Conservation (phyloP, 192 early-diverging fungal species). For the Umbelopsis sp. region DNA sequence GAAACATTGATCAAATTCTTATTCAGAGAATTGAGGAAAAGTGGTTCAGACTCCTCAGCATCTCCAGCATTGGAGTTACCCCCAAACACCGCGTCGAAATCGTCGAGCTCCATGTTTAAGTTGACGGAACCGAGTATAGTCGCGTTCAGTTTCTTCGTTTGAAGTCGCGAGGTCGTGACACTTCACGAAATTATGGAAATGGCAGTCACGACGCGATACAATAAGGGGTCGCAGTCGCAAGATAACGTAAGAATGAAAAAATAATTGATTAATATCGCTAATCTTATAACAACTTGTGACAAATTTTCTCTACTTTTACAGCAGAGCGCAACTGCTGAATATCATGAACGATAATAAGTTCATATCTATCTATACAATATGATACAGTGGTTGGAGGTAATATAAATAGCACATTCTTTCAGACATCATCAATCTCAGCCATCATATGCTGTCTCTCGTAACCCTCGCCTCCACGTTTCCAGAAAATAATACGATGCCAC, state of each 20-base stretch:
- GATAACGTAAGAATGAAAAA: too few species aligned
- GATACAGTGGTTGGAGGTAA: slow-evolving; percentile 5
- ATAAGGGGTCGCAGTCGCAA: too few species aligned
- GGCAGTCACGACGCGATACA: background rate
- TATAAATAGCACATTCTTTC: background rate
- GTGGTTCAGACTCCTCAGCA: background rate
- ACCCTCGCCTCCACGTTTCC: slow-evolving; percentile 8
- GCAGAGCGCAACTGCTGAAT: background rate
- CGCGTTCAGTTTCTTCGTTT: background rate
- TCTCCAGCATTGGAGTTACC: background rate
- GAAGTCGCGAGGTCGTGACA: too few species aligned
- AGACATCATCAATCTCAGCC: slow-evolving; percentile 1
- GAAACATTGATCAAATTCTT: background rate
- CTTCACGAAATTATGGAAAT: background rate
- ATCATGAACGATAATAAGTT: background rate
- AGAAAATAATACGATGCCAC: background rate
- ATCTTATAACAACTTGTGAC: too few species aligned
- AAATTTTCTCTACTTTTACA: background rate
- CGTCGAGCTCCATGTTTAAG: background rate
- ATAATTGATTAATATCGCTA: too few species aligned
- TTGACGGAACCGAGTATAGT: background rate
- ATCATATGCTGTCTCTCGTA: slow-evolving; percentile 18
- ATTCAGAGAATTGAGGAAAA: background rate
- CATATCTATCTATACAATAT: slow-evolving; percentile 18
- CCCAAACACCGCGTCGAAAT: background rate